Percentiles rank a stretch among this genome's conserved stretches.
phyloP scores from a whole-genome alignment of 2,329 filamentous ascomycete genomes.

The Aureobasidium pullulans region DNA sequence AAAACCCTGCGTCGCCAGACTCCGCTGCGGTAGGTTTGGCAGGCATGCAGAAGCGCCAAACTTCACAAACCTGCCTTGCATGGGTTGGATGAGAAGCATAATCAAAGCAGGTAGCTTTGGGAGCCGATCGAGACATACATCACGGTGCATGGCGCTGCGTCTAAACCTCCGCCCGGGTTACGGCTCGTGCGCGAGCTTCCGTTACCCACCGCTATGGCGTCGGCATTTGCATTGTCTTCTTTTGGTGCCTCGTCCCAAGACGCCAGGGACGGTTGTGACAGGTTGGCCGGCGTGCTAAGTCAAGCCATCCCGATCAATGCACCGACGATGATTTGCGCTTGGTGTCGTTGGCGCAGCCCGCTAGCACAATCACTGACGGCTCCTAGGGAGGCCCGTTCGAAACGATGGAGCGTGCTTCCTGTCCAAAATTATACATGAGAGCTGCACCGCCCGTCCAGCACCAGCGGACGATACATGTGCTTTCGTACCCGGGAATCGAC shows the following conservation, averaged over 20 bases:
- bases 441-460: constrained; percentile 10
- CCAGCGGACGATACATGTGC: constrained; percentile 5
- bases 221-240: constrained; percentile 14
- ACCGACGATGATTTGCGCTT: constrained; percentile 12
- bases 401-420: constrained; percentile 12
- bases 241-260: constrained; percentile 11
- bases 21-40: constrained; percentile 1
- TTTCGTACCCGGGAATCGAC: constrained; percentile 6
- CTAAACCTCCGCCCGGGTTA: constrained; percentile 11
- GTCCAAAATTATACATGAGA: constrained; percentile 14
- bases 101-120: constrained; percentile 2
- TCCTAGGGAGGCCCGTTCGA: constrained; percentile 10
- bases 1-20: neutral
- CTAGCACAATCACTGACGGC: constrained; percentile 13
- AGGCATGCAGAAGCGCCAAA: constrained; percentile 6
- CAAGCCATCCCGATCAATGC: constrained; percentile 13
- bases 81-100: neutral
- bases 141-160: constrained; percentile 9
- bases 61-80: constrained; percentile 9
- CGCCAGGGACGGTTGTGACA: constrained; percentile 16
- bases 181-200: constrained; percentile 14
- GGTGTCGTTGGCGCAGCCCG: constrained; percentile 12
- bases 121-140: constrained; percentile 11
- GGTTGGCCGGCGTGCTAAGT: constrained; percentile 13
- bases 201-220: constrained; percentile 14